These are phyloP conservation scores for Magnusiomyces ingens DNA, from an alignment of 1,139 yeast genomes.

Conservation along the genomic window DNA sequence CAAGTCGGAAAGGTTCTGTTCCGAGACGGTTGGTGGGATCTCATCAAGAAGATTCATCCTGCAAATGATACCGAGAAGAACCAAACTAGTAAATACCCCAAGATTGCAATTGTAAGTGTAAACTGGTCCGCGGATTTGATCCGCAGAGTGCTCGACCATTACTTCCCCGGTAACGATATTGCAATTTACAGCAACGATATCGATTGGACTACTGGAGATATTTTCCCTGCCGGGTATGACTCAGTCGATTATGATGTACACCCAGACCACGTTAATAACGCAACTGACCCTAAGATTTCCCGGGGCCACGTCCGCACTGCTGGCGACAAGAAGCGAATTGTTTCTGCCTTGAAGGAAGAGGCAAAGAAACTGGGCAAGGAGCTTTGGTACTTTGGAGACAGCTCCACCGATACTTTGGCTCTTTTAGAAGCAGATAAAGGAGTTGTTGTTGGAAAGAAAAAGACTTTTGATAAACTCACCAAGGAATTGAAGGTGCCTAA, in stretches of 20 bases:
- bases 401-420: conserved; percentile 54
- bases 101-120: conserved; percentile 47
- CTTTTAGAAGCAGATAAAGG: conserved; percentile 47
- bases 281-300: not conserved
- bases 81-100: not conserved
- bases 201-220: not conserved
- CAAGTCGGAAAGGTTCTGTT: not conserved
- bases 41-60: conserved; percentile 29
- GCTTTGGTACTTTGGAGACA: conserved; percentile 57
- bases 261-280: not conserved
- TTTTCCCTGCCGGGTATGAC: not conserved
- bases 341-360: conserved; percentile 23
- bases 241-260: not conserved
- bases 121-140: conserved; percentile 60
- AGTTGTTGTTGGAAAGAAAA: conserved; percentile 38
- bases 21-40: conserved; percentile 20
- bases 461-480: conserved; percentile 6
- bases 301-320: conserved; percentile 45
- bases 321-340: conserved; percentile 42
- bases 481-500: conserved; percentile 1
- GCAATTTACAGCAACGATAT: not conserved
- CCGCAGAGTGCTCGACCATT: conserved; percentile 27
- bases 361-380: conserved; percentile 14
- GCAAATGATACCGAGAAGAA: not conserved
- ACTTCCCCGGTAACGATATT: conserved; percentile 10